These are phyloP conservation scores for Phylloporus arenicola DNA, from an alignment of 768 basidiomycete species.

Conservation along the genomic window DNA sequence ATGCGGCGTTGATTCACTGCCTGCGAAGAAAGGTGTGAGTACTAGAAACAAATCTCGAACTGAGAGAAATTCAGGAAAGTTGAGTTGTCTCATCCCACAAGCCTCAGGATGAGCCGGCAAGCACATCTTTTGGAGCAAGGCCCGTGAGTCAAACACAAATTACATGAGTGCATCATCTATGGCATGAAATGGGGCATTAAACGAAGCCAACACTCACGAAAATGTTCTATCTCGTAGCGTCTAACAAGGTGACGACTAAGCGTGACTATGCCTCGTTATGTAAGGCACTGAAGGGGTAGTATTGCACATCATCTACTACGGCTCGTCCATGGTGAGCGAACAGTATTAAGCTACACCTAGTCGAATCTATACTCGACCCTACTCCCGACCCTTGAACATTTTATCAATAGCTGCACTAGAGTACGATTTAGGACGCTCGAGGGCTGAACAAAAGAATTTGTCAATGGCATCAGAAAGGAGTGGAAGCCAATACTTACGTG, in stretches of 20 bases:
- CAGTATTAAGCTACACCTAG: not conserved
- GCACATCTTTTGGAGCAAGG: conserved; percentile 67
- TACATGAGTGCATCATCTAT: conserved; percentile 61
- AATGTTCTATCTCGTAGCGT: not conserved
- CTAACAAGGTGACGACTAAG: not conserved
- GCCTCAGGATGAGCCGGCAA: conserved; percentile 70
- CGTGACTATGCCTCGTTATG: no score
- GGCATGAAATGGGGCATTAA: conserved; percentile 3
- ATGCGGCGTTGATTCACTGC: not conserved
- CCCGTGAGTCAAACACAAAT: conserved; percentile 82
- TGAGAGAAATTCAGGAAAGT: conserved; percentile 39
- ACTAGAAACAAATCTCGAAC: not conserved
- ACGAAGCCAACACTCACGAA: conserved; percentile 11
- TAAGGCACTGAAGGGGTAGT: no score
- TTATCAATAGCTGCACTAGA: conserved; percentile 75
- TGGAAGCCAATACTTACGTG: conserved; percentile 52
- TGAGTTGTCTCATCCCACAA: conserved; percentile 64
- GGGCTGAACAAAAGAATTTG: conserved; percentile 39
- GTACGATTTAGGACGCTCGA: conserved; percentile 90
- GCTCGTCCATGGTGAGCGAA: not conserved
- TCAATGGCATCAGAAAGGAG: not conserved
- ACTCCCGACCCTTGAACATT: conserved; percentile 53
- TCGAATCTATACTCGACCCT: not conserved
- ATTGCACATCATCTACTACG: no score
- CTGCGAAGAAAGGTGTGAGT: conserved; percentile 6